Conservation (phyloP, 2,329 filamentous ascomycete species). For the Cladophialophora chaetospira region DNA sequence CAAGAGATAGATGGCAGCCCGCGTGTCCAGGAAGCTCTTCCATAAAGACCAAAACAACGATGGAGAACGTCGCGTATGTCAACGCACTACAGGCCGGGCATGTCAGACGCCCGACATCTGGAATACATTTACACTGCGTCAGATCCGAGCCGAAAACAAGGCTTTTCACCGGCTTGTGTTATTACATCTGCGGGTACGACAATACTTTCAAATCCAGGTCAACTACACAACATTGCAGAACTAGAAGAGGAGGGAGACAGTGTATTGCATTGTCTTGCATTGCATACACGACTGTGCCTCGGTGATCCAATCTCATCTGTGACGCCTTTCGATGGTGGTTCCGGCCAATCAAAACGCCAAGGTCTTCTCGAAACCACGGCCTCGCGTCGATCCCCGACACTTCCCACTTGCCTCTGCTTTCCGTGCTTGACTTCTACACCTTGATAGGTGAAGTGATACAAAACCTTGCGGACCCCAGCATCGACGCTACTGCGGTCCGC, state of each 20-base stretch:
- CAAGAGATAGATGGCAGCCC: no score
- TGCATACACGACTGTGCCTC: background rate
- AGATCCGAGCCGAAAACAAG: conserved; percentile 15
- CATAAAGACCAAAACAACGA: background rate
- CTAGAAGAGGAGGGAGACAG: conserved; percentile 2
- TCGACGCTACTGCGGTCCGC: background rate
- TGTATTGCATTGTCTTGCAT: no score
- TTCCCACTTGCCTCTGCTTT: conserved; percentile 6
- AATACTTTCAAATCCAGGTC: background rate
- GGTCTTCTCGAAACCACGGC: conserved; percentile 12
- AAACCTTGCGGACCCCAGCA: background rate
- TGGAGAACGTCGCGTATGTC: background rate
- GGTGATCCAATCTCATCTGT: conserved; percentile 12
- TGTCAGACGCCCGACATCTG: background rate
- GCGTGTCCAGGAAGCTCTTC: background rate
- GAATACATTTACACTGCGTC: conserved; percentile 5
- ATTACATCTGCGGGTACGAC: conserved; percentile 14
- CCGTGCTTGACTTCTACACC: conserved; percentile 12
- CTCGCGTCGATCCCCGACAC: conserved; percentile 4
- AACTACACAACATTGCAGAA: background rate
- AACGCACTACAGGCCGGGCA: background rate
- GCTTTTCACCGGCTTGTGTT: conserved; percentile 16
- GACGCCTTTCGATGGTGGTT: conserved; percentile 1
- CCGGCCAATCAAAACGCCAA: conserved; percentile 14
- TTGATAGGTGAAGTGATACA: conserved; percentile 16